Percentiles rank a stretch among this genome's conserved stretches.
phyloP scores from a whole-genome alignment of 345 rosid species.

The Citrus inodora region DNA sequence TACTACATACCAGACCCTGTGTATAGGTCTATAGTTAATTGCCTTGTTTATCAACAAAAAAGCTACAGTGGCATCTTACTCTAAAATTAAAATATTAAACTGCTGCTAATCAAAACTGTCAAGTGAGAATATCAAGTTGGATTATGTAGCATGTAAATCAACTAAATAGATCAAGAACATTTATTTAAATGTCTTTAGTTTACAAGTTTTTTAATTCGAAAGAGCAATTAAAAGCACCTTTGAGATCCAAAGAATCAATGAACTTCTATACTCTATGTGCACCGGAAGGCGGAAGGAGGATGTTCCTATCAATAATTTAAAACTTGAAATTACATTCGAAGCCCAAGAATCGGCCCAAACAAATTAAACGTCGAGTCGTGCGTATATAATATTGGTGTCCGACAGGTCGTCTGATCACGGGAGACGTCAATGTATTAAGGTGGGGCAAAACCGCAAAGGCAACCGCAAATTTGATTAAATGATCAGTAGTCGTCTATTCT shows the following conservation, averaged over 20 bases:
- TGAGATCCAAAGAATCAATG: not conserved
- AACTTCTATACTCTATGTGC: no score
- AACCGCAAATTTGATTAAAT: not conserved
- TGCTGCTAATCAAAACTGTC: not conserved
- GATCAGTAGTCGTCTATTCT: not conserved
- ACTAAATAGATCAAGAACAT: not conserved
- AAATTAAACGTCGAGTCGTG: not conserved
- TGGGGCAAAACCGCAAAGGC: no score
- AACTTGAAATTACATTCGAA: no score
- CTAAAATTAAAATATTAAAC: not conserved
- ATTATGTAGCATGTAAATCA: not conserved
- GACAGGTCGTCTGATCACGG: not conserved
- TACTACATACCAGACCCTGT: not conserved
- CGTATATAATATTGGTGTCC: not conserved
- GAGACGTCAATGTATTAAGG: no score
- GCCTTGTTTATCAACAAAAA: not conserved
- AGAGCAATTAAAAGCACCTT: not conserved
- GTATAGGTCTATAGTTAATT: not conserved
- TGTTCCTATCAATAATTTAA: no score
- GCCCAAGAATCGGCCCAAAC: no score
- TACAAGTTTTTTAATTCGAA: no score
- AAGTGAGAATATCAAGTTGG: not conserved
- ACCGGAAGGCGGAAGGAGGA: no score
- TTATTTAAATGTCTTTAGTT: not conserved
- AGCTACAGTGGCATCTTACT: not conserved